Conservation (phyloP, 23 red algal genomes). For the Chondrus crispus region DNA sequence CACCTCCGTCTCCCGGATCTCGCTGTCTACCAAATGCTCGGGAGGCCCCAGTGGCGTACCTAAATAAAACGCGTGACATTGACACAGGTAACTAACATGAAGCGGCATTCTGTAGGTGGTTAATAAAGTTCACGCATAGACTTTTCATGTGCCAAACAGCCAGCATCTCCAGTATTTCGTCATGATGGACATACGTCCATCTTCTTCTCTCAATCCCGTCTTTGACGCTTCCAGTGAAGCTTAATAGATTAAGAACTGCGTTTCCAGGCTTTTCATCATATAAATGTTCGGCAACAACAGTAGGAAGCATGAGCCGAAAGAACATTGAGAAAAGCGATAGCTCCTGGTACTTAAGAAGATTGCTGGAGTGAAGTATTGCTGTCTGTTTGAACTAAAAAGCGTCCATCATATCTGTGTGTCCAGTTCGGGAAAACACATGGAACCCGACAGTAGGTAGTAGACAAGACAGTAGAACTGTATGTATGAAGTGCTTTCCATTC, state of each 20-base stretch:
- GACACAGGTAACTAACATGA: not conserved
- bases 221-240: not conserved
- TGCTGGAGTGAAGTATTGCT: not conserved
- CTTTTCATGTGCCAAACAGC: not conserved
- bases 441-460: not conserved
- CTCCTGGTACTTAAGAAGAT: not conserved
- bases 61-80: not conserved
- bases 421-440: not conserved
- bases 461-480: not conserved
- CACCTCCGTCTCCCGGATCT: too few relatives aligned
- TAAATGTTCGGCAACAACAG: not conserved
- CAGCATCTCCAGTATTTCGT: not conserved
- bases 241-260: not conserved
- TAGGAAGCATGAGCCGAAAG: not conserved
- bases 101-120: not conserved
- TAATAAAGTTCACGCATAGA: not conserved
- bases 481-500: not conserved
- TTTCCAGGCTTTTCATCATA: not conserved
- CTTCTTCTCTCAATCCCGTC: not conserved
- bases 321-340: not conserved
- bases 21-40: too few relatives aligned
- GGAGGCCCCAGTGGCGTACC: not conserved
- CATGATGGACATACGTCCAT: not conserved
- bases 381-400: not conserved
- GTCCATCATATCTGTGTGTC: not conserved